phyloP scores from a whole-genome alignment of 1,139 yeast species.

The Hanseniaspora sp. region DNA sequence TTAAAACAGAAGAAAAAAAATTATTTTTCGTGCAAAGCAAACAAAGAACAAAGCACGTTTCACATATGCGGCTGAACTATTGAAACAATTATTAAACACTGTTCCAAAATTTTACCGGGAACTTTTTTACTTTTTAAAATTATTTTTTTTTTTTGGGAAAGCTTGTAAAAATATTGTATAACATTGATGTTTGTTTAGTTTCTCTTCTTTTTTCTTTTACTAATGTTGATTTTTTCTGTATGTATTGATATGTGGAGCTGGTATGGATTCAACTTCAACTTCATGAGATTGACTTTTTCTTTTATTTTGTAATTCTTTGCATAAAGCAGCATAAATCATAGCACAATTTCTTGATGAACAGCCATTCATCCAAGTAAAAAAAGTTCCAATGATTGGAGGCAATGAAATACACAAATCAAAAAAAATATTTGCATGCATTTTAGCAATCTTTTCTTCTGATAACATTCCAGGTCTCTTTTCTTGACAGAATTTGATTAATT shows the following conservation, averaged over 20 bases:
- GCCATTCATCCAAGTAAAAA: conserved; percentile 69
- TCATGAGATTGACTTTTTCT: neutral
- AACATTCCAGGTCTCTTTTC: conserved; percentile 36
- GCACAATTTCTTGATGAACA: conserved; percentile 89
- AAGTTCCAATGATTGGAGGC: conserved; percentile 67
- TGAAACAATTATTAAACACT: neutral
- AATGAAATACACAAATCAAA: conserved; percentile 63
- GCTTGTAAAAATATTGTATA: too few relatives aligned
- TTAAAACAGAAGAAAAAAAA: neutral
- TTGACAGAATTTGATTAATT: conserved; percentile 51
- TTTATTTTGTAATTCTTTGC: conserved; percentile 6
- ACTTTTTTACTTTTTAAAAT: too few relatives aligned
- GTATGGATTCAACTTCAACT: neutral
- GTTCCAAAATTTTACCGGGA: neutral
- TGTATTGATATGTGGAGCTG: neutral
- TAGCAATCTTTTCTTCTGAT: conserved; percentile 51
- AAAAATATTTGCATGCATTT: conserved; percentile 62
- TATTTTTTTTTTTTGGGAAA: too few relatives aligned
- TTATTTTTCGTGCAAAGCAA: neutral
- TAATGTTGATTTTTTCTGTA: neutral
- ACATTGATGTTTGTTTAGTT: conserved; percentile 1
- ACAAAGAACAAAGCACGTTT: neutral
- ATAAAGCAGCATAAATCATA: conserved; percentile 44
- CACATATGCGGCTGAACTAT: neutral
- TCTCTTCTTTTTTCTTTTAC: neutral